These are phyloP conservation scores for Amanita jacksonii DNA, from an alignment of 768 basidiomycete species.

Conservation along the genomic window DNA sequence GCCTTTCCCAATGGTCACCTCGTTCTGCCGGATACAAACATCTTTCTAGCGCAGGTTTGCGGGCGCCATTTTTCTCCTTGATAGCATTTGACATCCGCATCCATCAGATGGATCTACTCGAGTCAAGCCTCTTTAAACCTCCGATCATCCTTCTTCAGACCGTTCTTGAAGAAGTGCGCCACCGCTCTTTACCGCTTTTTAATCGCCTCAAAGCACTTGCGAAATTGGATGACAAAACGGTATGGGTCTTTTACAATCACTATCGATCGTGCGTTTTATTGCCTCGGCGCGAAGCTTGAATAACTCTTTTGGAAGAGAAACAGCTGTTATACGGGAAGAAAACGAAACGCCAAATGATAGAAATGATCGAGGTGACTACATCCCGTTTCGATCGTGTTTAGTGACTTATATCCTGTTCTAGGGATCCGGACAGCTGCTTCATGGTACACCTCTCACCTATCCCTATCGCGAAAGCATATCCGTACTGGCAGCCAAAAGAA, in stretches of 20 bases:
- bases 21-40: constrained; percentile 89
- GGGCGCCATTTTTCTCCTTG: not conserved
- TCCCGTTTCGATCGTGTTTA: not conserved
- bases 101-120: constrained; percentile 90
- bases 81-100: constrained; percentile 7
- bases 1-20: constrained; percentile 63
- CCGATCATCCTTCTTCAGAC: constrained; percentile 92
- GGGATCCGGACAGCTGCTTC: constrained; percentile 82
- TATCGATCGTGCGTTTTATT: constrained; percentile 56
- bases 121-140: constrained; percentile 61
- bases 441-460: constrained; percentile 81
- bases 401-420: constrained; percentile 18
- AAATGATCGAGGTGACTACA: constrained; percentile 77
- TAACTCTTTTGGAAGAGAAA: constrained; percentile 46
- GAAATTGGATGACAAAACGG: constrained; percentile 76
- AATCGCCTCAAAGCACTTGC: constrained; percentile 84
- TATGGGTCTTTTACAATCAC: constrained; percentile 84
- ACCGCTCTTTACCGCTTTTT: constrained; percentile 85
- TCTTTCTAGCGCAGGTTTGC: constrained; percentile 80
- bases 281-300: not conserved
- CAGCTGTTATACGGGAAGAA: constrained; percentile 67
- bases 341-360: constrained; percentile 86
- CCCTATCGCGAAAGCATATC: constrained; percentile 37
- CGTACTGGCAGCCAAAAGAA: constrained; percentile 36
- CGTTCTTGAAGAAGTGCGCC: constrained; percentile 92